Conservation (phyloP, 768 basidiomycete genomes). For the Harrya chromipes region DNA sequence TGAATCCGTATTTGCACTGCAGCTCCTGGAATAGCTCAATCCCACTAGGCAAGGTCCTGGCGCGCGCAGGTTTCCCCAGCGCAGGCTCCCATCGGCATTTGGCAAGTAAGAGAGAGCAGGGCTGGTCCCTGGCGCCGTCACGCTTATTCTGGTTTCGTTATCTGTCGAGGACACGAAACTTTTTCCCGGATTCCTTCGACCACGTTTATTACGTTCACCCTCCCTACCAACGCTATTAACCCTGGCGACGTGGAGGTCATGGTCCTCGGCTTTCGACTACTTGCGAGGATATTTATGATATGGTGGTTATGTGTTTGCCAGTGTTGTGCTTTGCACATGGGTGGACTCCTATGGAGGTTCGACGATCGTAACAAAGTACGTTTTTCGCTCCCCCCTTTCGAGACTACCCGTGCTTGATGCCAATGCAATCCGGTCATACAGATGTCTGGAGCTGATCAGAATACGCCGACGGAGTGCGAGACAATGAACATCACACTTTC, state of each 20-base stretch:
- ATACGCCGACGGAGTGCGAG: conserved; percentile 15
- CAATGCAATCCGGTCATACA: neutral
- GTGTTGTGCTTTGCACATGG: conserved; percentile 4
- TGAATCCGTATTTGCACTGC: neutral
- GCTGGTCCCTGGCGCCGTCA: conserved; percentile 12
- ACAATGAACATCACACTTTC: conserved; percentile 7
- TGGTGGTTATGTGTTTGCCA: neutral
- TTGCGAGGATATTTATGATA: neutral
- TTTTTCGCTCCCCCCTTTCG: neutral
- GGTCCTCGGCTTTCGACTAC: conserved; percentile 7
- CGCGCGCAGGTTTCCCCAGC: neutral
- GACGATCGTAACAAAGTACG: conserved; percentile 6
- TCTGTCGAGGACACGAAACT: neutral
- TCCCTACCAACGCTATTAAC: neutral
- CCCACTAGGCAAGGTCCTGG: neutral
- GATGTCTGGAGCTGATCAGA: neutral
- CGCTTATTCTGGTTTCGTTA: neutral
- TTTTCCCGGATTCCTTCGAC: neutral
- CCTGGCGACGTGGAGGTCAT: conserved; percentile 8
- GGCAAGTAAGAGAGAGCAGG: conserved; percentile 8
- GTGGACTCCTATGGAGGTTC: conserved; percentile 2
- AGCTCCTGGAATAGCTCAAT: neutral
- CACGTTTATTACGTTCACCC: neutral
- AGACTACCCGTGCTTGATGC: neutral
- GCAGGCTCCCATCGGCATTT: neutral